phyloP scores from a whole-genome alignment of 2,329 filamentous ascomycete genomes.

The Davidsoniella australis region DNA sequence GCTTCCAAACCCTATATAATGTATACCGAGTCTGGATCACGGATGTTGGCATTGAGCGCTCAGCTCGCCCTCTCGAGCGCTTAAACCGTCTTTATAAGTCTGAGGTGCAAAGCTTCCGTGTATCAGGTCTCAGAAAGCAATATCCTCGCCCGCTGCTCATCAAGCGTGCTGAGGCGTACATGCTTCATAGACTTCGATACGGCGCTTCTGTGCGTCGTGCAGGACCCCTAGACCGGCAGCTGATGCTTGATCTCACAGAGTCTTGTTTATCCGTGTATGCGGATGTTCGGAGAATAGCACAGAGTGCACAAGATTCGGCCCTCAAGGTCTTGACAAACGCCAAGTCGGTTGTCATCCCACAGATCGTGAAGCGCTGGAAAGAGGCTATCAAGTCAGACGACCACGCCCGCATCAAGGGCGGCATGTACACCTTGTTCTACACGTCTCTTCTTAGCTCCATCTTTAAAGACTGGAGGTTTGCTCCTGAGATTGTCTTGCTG shows the following conservation, averaged over 20 bases:
- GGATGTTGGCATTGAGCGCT: conserved; percentile 90
- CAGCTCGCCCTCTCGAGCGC: conserved; percentile 80
- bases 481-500: conserved; percentile 71
- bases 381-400: conserved; percentile 65
- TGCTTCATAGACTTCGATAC: conserved; percentile 82
- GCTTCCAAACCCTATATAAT: conserved; percentile 82
- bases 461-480: conserved; percentile 84
- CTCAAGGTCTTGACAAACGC: conserved; percentile 82
- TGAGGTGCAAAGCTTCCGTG: conserved; percentile 84
- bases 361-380: conserved; percentile 63
- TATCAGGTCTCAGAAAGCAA: conserved; percentile 77
- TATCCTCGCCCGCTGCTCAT: conserved; percentile 88
- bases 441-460: conserved; percentile 79
- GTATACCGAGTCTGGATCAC: conserved; percentile 95
- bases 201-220: conserved; percentile 79
- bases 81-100: conserved; percentile 69
- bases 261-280: conserved; percentile 86
- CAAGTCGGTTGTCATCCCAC: conserved; percentile 73
- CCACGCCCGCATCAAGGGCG: conserved; percentile 84
- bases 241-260: conserved; percentile 74
- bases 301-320: conserved; percentile 81
- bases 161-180: conserved; percentile 84
- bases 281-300: conserved; percentile 85
- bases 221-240: conserved; percentile 70
- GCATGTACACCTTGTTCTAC: conserved; percentile 77